Evolutionary conservation across 345 rosid species (phyloP), one percentile per base, ranked within the genome.

Genomic region (Sapria himalayana): DNA sequence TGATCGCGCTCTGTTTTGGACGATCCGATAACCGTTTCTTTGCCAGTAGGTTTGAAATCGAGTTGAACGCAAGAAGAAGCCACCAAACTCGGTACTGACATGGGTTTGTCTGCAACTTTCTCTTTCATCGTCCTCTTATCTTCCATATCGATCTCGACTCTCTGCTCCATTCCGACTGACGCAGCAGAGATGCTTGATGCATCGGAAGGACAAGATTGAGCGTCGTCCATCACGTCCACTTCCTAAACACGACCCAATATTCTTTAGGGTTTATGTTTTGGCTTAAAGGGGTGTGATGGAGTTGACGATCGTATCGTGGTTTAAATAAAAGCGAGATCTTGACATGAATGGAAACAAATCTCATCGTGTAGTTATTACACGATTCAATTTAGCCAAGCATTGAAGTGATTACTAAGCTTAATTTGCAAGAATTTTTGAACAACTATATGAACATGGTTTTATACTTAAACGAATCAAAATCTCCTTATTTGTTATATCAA

Each of bases 181-280:
- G 63, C 25, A 2, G 54, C 58, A 0, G 49, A 58, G 29, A 59
- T 37, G 51, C 43, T 59, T 4, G 64, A 59, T 8, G 55, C 36
- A 27, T 54, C 47, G 4, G 59, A 59, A 1, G 34, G 51, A 22
- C 29, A 43, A 12, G 32, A 15, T 7, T 43, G 33, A 9, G 31
- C 12, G 12, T 15, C 34, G 31, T 27, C 7, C 31, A 17, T 4
- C 7, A 57, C 9, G 14, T 58, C 48, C 63, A 58, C 52, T 5
- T 5, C 5, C 5, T 5, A 5, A 5, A 27, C 11, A 27, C n/a
- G n/a, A 51, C 3, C 15, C 15, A 15, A 15, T n/a, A n/a, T 9
- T 15, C 31, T 27, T 16, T 5, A 9, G 10, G 13, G 4, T 12
- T 49, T 29, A 12, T 20, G 14, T 8, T 20, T 40, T 32, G 38